A percentile compares a stretch with the other conserved stretches of the same genome.
Evolutionary conservation across 208 protist genomes (phyloP).

Genomic region (Wallacemonas sp.): DNA sequence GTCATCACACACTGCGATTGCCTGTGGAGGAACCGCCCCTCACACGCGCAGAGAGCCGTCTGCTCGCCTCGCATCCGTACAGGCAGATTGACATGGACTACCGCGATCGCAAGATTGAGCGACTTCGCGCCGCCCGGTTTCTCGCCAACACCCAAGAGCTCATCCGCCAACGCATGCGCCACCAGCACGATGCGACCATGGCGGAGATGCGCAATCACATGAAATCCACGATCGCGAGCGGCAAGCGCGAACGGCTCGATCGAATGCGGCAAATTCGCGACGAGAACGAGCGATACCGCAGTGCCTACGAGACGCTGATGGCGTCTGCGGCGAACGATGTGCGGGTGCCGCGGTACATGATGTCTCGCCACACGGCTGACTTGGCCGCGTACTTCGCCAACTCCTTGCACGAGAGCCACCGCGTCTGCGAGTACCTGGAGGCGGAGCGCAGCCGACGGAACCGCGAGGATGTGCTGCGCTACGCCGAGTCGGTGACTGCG

Average conservation of each 20-base stretch:
- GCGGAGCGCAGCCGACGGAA: constrained; percentile 54
- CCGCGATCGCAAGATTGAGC: constrained; percentile 80
- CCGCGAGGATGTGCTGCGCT: constrained; percentile 58
- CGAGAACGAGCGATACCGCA: constrained; percentile 75
- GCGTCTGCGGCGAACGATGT: constrained; percentile 61
- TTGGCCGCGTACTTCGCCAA: constrained; percentile 65
- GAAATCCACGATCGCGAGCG: constrained; percentile 23
- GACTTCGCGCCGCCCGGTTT: constrained; percentile 65
- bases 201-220: constrained; percentile 43
- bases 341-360: constrained; percentile 55
- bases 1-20: background rate
- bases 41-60: constrained; percentile 37
- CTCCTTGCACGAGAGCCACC: constrained; percentile 62
- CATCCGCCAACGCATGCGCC: constrained; percentile 65
- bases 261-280: constrained; percentile 59
- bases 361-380: constrained; percentile 64
- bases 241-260: constrained; percentile 40
- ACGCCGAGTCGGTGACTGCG: constrained; percentile 60
- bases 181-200: constrained; percentile 51
- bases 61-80: constrained; percentile 51
- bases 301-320: constrained; percentile 73
- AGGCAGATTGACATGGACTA: constrained; percentile 44
- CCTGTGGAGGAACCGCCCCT: constrained; percentile 44
- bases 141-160: constrained; percentile 66
- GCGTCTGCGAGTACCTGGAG: constrained; percentile 65